Conservation (phyloP, 2,329 filamentous ascomycete genomes). For the Sporothrix inflata region DNA sequence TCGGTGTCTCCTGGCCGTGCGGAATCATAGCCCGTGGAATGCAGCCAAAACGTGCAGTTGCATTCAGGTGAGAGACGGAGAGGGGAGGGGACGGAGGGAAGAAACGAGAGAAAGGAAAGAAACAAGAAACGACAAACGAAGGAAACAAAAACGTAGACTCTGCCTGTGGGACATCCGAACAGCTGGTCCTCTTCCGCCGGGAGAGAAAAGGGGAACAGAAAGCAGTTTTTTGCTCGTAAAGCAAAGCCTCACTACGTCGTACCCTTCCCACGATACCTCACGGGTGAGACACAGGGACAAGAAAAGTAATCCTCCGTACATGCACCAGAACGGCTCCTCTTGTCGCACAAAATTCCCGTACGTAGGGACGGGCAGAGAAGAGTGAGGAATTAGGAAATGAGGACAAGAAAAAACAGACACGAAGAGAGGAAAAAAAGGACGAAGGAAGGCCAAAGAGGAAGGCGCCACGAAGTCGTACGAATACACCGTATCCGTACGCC, state of each 20-base stretch:
- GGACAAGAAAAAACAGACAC: background rate
- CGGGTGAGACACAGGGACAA: background rate
- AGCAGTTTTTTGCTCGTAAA: too few species aligned
- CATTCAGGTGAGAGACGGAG: background rate
- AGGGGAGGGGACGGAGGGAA: background rate
- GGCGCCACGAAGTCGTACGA: background rate
- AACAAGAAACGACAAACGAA: background rate
- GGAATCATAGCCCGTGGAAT: background rate
- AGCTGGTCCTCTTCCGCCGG: background rate
- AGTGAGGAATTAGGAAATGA: background rate
- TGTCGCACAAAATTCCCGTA: background rate
- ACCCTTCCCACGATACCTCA: background rate
- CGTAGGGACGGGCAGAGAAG: background rate
- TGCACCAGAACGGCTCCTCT: background rate
- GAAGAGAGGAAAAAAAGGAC: too few species aligned
- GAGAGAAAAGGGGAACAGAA: background rate
- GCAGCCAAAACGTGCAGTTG: constrained; percentile 20
- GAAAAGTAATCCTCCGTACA: background rate
- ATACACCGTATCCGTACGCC: background rate
- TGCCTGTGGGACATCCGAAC: background rate
- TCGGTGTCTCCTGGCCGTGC: background rate
- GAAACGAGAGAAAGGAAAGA: background rate
- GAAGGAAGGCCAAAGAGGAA: background rate
- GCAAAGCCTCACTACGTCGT: background rate
- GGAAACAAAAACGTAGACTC: background rate